Evolutionary conservation across 2,329 filamentous ascomycete species (phyloP).

Genomic region (Madurella mycetomatis): DNA sequence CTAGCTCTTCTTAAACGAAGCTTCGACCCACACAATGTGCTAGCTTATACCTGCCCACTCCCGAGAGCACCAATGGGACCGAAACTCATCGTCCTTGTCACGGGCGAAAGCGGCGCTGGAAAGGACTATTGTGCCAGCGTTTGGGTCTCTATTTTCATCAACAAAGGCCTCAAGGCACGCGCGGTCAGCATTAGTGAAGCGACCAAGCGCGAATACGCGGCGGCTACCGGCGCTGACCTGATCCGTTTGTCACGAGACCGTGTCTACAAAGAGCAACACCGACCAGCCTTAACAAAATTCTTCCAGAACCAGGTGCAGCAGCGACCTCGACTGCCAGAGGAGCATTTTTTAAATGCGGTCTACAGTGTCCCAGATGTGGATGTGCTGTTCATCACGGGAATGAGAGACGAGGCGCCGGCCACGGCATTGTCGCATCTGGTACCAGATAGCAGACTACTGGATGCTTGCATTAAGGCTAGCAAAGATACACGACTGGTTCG

Average conservation of each 20-base stretch:
- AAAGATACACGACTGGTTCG: slow-evolving; percentile 35
- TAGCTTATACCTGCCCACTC: slow-evolving; percentile 54
- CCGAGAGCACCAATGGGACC: slow-evolving; percentile 32
- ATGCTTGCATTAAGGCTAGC: slow-evolving; percentile 45
- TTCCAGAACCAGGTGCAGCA: slow-evolving; percentile 42
- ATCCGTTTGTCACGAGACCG: slow-evolving; percentile 48
- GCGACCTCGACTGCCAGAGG: slow-evolving; percentile 43
- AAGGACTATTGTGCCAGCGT: slow-evolving; percentile 57
- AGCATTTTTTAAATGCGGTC: slow-evolving; percentile 49
- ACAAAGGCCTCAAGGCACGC: slow-evolving; percentile 34
- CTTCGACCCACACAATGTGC: slow-evolving; percentile 46
- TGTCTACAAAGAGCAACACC: slow-evolving; percentile 58
- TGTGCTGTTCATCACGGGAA: slow-evolving; percentile 58
- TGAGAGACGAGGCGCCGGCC: slow-evolving; percentile 58
- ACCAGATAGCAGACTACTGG: slow-evolving; percentile 48
- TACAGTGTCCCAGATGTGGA: slow-evolving; percentile 39
- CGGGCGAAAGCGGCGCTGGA: slow-evolving; percentile 49
- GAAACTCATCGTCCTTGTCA: slow-evolving; percentile 54
- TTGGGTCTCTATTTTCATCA: slow-evolving; percentile 44
- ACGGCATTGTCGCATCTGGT: slow-evolving; percentile 51
- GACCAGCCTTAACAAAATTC: slow-evolving; percentile 47
- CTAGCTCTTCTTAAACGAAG: slow-evolving; percentile 47
- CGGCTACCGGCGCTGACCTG: slow-evolving; percentile 43
- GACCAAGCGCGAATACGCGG: slow-evolving; percentile 55
- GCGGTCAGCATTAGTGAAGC: slow-evolving; percentile 53